Evolutionary conservation across 2,329 filamentous ascomycete species (phyloP).

Genomic region (Cladosporium sp.): DNA sequence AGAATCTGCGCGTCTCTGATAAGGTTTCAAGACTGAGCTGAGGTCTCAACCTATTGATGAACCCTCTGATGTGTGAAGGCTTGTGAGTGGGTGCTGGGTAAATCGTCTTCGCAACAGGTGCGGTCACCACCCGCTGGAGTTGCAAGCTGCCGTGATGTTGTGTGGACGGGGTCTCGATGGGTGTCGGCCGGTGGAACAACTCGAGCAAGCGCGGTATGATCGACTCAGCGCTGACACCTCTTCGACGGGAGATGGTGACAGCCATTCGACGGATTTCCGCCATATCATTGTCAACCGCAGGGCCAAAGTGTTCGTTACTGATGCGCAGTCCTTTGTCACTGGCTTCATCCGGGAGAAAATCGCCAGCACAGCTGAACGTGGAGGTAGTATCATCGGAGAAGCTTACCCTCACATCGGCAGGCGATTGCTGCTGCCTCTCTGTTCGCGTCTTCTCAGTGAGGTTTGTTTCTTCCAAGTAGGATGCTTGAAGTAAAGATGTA

Average conservation of each 20-base stretch:
- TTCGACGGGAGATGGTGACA: constrained; percentile 30
- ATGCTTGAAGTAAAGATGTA: constrained; percentile 18
- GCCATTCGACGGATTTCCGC: constrained; percentile 33
- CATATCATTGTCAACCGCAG: constrained; percentile 25
- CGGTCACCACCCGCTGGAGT: background rate
- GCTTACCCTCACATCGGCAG: constrained; percentile 17
- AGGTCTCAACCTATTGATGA: constrained; percentile 27
- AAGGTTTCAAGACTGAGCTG: constrained; percentile 20
- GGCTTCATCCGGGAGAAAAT: constrained; percentile 30
- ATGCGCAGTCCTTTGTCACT: constrained; percentile 2
- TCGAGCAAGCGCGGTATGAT: constrained; percentile 33
- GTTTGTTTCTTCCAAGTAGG: constrained; percentile 20
- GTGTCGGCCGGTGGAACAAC: constrained; percentile 21
- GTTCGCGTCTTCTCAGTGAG: background rate
- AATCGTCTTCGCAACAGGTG: background rate
- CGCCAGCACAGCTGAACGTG: constrained; percentile 32
- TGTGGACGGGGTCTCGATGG: background rate
- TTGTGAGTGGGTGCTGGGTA: constrained; percentile 5
- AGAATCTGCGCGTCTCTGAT: constrained; percentile 33
- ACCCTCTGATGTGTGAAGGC: constrained; percentile 22
- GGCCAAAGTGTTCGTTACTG: background rate
- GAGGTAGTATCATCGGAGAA: constrained; percentile 28
- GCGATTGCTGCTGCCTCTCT: background rate
- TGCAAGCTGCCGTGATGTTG: background rate
- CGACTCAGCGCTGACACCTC: constrained; percentile 29